Conservation (phyloP, 2,329 filamentous ascomycete species). For the Verticillium nubilum region DNA sequence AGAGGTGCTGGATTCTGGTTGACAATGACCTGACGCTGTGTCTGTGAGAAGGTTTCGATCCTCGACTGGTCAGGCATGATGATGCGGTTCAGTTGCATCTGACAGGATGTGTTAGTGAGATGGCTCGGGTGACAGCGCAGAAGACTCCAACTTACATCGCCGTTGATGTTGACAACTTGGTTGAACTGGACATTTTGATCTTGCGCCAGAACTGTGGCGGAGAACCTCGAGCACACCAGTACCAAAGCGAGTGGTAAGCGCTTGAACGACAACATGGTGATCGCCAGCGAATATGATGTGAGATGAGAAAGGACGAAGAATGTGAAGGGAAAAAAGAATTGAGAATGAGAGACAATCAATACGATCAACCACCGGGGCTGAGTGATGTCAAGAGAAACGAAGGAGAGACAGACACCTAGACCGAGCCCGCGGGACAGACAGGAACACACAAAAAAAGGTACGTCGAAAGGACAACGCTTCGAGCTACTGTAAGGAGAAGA, state of each 20-base stretch:
- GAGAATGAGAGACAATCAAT: constrained; percentile 2
- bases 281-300: constrained; percentile 9
- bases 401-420: constrained; percentile 12
- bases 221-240: constrained; percentile 8
- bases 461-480: not conserved
- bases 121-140: not conserved
- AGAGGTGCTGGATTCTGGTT: constrained; percentile 16
- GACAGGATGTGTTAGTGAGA: not conserved
- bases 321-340: not conserved
- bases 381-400: constrained; percentile 6
- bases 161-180: constrained; percentile 16
- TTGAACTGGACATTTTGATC: constrained; percentile 13
- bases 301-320: not conserved
- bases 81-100: constrained; percentile 15
- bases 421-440: constrained; percentile 9
- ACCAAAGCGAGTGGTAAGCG: constrained; percentile 9
- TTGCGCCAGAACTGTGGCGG: constrained; percentile 10
- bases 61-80: constrained; percentile 15
- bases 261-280: constrained; percentile 13
- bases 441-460: not conserved
- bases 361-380: constrained; percentile 3
- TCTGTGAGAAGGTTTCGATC: constrained; percentile 16
- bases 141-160: constrained; percentile 12
- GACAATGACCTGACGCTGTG: constrained; percentile 14
- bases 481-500: not conserved